Evolutionary conservation across 140 eudicot genomes (phyloP).

Genomic region (Stevia rebaudiana): DNA sequence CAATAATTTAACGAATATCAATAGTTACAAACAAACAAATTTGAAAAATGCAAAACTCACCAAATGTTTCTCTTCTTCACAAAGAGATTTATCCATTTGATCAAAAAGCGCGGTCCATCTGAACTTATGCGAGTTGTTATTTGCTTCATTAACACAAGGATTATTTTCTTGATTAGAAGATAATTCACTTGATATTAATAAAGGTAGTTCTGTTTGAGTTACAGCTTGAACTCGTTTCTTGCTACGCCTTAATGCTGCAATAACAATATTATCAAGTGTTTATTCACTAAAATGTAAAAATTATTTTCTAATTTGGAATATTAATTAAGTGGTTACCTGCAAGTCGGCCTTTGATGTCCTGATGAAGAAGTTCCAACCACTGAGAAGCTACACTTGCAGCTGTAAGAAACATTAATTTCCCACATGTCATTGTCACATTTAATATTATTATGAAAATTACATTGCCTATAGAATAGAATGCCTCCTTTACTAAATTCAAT

Average conservation of each 20-base stretch:
- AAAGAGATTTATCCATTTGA: conserved; percentile 75
- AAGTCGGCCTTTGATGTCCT: conserved; percentile 83
- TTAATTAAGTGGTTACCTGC: conserved; percentile 53
- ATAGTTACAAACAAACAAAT: not conserved
- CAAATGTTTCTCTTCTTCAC: conserved; percentile 72
- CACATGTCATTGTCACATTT: not conserved
- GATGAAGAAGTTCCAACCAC: conserved; percentile 78
- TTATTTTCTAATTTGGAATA: not conserved
- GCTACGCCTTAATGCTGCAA: conserved; percentile 72
- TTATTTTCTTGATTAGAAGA: conserved; percentile 46
- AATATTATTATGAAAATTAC: not conserved
- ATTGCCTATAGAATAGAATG: not conserved
- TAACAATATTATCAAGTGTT: conserved; percentile 1
- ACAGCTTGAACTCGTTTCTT: conserved; percentile 73
- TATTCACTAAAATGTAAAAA: not conserved
- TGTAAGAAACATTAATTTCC: conserved; percentile 26
- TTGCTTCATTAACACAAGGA: conserved; percentile 26
- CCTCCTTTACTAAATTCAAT: too few species aligned
- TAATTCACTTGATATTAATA: conserved; percentile 55
- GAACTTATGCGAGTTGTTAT: conserved; percentile 43
- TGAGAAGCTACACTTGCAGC: conserved; percentile 91
- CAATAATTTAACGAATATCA: not conserved
- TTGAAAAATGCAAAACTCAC: conserved; percentile 37
- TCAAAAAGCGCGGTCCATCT: conserved; percentile 65
- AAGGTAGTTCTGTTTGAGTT: conserved; percentile 63